Percentiles rank a stretch among this genome's conserved stretches.
phyloP scores from a whole-genome alignment of 148 eudicot genomes.

The Cornus kousa region DNA sequence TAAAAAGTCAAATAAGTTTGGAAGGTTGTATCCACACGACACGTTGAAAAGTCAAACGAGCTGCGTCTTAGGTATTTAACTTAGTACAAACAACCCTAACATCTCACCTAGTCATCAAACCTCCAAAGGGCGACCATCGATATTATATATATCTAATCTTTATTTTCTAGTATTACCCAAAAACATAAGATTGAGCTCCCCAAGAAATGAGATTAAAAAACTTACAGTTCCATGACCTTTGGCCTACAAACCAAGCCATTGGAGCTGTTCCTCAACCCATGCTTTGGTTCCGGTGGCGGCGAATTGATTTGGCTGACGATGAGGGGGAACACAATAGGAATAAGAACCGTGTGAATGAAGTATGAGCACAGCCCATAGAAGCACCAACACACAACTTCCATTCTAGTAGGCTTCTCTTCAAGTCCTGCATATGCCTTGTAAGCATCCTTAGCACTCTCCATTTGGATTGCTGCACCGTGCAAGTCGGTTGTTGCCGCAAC shows the following conservation, averaged over 20 bases:
- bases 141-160: too few species aligned
- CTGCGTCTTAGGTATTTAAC: too few species aligned
- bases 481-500: slow-evolving; percentile 13
- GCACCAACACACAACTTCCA: slow-evolving; percentile 40
- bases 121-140: too few species aligned
- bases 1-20: too few species aligned
- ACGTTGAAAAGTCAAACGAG: too few species aligned
- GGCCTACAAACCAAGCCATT: slow-evolving; percentile 26
- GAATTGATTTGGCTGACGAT: slow-evolving; percentile 37
- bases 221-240: slow-evolving; percentile 39
- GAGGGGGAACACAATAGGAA: slow-evolving; percentile 48
- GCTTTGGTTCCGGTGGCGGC: slow-evolving; percentile 15
- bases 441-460: slow-evolving; percentile 30
- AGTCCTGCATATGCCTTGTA: slow-evolving; percentile 25
- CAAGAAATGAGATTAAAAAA: not conserved
- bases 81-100: too few species aligned
- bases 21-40: too few species aligned
- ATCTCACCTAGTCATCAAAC: too few species aligned
- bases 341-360: slow-evolving; percentile 42
- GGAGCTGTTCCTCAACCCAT: slow-evolving; percentile 24
- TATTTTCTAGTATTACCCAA: too few species aligned
- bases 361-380: slow-evolving; percentile 45
- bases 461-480: slow-evolving; percentile 18
- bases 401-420: slow-evolving; percentile 36
- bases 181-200: not conserved